Conservation (phyloP, 2,329 filamentous ascomycete genomes). For the Penicillium griseofulvum region DNA sequence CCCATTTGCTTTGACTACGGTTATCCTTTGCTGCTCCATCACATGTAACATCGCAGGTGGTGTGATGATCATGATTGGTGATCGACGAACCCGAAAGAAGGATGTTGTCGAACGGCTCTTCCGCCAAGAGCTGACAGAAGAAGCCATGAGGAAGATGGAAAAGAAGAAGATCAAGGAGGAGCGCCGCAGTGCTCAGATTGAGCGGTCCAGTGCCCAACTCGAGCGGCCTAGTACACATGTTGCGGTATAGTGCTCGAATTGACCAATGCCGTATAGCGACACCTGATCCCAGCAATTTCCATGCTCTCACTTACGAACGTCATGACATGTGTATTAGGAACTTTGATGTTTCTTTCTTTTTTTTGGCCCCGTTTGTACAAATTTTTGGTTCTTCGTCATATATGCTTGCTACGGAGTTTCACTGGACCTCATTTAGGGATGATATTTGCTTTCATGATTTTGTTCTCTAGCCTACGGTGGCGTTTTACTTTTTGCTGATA, state of each 20-base stretch:
- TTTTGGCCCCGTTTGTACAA: conserved; percentile 14
- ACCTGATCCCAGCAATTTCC: conserved; percentile 10
- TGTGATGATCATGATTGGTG: conserved; percentile 72
- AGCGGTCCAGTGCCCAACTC: conserved; percentile 3
- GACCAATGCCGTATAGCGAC: conserved; percentile 15
- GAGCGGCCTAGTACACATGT: background rate
- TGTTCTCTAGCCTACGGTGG: background rate
- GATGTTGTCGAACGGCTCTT: conserved; percentile 76
- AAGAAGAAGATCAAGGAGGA: conserved; percentile 49
- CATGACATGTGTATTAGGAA: conserved; percentile 8
- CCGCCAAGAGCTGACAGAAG: conserved; percentile 69
- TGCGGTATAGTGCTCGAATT: conserved; percentile 30
- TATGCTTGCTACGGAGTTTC: conserved; percentile 11
- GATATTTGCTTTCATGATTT: background rate
- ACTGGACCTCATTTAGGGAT: background rate
- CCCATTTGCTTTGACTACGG: conserved; percentile 70
- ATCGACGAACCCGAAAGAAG: conserved; percentile 77
- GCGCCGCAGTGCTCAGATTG: conserved; percentile 22
- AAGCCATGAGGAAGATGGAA: conserved; percentile 59
- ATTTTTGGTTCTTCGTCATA: background rate
- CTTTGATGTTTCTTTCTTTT: background rate
- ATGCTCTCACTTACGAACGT: conserved; percentile 15
- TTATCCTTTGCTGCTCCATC: conserved; percentile 77
- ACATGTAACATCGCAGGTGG: conserved; percentile 74
- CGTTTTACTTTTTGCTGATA: background rate